Percentiles rank a stretch among this genome's conserved stretches.
Evolutionary conservation across 768 basidiomycete species (phyloP).

Genomic region (Pisolithus tinctorius): DNA sequence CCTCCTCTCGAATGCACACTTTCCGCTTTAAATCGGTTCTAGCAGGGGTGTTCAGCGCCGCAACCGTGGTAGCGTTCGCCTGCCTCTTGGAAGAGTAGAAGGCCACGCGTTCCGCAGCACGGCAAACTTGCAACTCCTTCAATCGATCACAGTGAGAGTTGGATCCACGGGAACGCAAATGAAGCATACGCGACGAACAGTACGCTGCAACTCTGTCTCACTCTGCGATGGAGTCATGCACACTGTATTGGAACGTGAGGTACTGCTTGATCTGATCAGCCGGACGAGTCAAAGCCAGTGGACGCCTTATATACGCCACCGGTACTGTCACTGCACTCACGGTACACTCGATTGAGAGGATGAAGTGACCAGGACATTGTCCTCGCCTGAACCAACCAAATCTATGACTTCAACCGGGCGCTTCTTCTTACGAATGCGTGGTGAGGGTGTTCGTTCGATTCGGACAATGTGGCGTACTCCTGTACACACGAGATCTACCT

Average conservation of each 20-base stretch:
- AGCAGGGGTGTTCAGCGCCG: conserved; percentile 9
- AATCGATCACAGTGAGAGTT: conserved; percentile 6
- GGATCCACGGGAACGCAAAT: background rate
- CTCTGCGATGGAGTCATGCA: background rate
- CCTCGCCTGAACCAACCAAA: conserved; percentile 13
- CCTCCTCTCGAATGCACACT: conserved; percentile 6
- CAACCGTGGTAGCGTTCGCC: conserved; percentile 11
- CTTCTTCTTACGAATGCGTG: conserved; percentile 7
- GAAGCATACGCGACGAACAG: conserved; percentile 16
- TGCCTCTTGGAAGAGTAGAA: conserved; percentile 16
- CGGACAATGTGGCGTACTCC: conserved; percentile 13
- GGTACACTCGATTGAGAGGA: conserved; percentile 4
- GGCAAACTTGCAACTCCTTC: conserved; percentile 20
- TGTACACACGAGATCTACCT: conserved; percentile 13
- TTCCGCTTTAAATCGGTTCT: conserved; percentile 18
- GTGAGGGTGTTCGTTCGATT: conserved; percentile 9
- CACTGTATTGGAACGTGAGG: background rate
- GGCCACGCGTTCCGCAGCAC: conserved; percentile 3
- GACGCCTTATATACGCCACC: conserved; percentile 1
- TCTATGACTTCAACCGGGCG: conserved; percentile 9
- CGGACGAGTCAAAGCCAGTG: background rate
- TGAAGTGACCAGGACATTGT: conserved; percentile 1
- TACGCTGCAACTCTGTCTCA: conserved; percentile 18
- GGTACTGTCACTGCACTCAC: conserved; percentile 3
- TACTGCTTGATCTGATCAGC: background rate